Evolutionary conservation across 768 basidiomycete species (phyloP).

Genomic region (Tephrocybe sp.): DNA sequence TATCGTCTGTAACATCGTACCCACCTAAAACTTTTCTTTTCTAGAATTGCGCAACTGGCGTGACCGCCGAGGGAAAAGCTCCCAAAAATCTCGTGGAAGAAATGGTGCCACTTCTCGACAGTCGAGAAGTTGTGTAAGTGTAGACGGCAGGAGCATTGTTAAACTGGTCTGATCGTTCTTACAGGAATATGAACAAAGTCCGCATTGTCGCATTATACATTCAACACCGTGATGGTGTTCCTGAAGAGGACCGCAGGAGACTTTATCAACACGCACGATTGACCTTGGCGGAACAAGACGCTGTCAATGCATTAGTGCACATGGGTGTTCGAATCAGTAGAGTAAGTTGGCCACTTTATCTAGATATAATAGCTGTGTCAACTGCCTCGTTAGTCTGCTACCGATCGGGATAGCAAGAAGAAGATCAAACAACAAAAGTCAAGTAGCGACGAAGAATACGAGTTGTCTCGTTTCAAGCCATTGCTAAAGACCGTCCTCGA

Average conservation of each 20-base stretch:
- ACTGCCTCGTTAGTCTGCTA: constrained; percentile 50
- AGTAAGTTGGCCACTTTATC: constrained; percentile 41
- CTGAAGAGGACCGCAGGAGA: constrained; percentile 95
- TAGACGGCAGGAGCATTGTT: background rate
- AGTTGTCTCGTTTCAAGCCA: constrained; percentile 92
- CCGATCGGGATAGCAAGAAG: constrained; percentile 79
- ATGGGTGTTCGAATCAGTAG: constrained; percentile 84
- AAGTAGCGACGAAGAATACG: constrained; percentile 88
- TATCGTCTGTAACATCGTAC: constrained; percentile 18
- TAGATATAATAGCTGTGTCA: background rate
- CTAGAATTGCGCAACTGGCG: constrained; percentile 91
- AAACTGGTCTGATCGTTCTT: constrained; percentile 3
- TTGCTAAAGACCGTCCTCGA: constrained; percentile 79
- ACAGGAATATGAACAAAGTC: constrained; percentile 88
- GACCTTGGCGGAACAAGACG: constrained; percentile 87
- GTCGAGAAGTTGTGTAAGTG: constrained; percentile 76
- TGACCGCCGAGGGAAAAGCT: constrained; percentile 89
- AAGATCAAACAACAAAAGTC: constrained; percentile 81
- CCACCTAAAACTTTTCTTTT: background rate
- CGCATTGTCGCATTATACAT: constrained; percentile 96
- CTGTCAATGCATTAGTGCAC: constrained; percentile 81
- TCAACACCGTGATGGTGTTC: constrained; percentile 92
- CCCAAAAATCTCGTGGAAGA: constrained; percentile 96
- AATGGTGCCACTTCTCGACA: constrained; percentile 96
- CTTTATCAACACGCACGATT: constrained; percentile 94